Percentiles rank a stretch among this genome's conserved stretches.
Evolutionary conservation across 1,284 basidiomycete genomes (phyloP).

Genomic region (Apiotrichum mycotoxinovorans): DNA sequence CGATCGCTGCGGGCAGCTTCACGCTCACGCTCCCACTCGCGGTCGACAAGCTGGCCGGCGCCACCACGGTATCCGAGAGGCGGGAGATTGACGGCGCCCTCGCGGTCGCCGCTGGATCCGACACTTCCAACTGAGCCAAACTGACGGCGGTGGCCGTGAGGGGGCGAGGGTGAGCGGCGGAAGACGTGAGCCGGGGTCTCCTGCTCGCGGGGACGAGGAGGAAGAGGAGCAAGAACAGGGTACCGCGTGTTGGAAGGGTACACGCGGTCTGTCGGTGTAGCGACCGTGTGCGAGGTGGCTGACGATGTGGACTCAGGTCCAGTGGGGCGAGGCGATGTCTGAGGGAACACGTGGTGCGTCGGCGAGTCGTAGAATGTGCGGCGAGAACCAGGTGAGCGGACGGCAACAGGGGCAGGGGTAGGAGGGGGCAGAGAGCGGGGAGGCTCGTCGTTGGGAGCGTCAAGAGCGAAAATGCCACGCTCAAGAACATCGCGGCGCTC

Average conservation of each 20-base stretch:
- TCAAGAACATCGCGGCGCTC: slow-evolving; percentile 31
- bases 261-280: slow-evolving; percentile 6
- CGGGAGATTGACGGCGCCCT: background rate
- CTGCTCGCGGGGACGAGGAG: slow-evolving; percentile 14
- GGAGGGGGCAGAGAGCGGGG: background rate
- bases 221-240: slow-evolving; percentile 27
- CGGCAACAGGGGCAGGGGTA: background rate
- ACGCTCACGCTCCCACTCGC: slow-evolving; percentile 5
- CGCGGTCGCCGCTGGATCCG: slow-evolving; percentile 1
- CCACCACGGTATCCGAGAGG: slow-evolving; percentile 3
- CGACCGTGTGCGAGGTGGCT: slow-evolving; percentile 10
- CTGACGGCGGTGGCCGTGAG: background rate
- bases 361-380: background rate
- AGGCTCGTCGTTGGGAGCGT: background rate
- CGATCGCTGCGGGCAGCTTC: slow-evolving; percentile 3
- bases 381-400: background rate
- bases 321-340: slow-evolving; percentile 6
- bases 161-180: slow-evolving; percentile 14
- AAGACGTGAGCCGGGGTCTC: background rate
- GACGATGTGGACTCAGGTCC: slow-evolving; percentile 7
- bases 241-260: slow-evolving; percentile 11
- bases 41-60: background rate
- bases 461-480: slow-evolving; percentile 25
- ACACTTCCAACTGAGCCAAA: background rate
- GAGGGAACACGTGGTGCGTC: background rate